A percentile compares a stretch with the other conserved stretches of the same genome.
Evolutionary conservation across 2,329 filamentous ascomycete species (phyloP).

Genomic region (Coccinonectria pachysandricola): DNA sequence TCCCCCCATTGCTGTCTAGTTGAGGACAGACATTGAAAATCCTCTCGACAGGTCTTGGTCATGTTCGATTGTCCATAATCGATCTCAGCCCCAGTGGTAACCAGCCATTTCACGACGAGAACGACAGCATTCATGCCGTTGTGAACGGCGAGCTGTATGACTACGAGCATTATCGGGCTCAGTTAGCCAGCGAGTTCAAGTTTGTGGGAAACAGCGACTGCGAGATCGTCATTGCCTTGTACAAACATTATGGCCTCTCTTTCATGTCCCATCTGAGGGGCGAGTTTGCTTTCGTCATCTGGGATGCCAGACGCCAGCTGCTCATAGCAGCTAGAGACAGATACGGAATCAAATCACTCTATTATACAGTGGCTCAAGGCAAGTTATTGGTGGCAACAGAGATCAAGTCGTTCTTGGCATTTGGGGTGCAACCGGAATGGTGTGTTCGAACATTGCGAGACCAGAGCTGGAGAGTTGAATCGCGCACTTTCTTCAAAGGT

Average conservation of each 20-base stretch:
- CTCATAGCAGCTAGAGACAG: conserved; percentile 2
- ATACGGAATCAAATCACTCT: conserved; percentile 4
- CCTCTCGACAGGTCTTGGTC: conserved; percentile 25
- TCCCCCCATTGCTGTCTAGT: neutral
- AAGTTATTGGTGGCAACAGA: conserved; percentile 36
- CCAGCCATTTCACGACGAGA: conserved; percentile 34
- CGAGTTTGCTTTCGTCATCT: conserved; percentile 4
- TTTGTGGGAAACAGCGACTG: conserved; percentile 6
- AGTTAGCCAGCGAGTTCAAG: conserved; percentile 3
- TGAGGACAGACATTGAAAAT: neutral
- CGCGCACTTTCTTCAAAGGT: conserved; percentile 38
- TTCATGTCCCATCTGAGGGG: conserved; percentile 4
- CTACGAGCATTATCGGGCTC: conserved; percentile 22
- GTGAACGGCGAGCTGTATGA: conserved; percentile 53
- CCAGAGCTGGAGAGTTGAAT: conserved; percentile 32
- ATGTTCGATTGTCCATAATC: conserved; percentile 42
- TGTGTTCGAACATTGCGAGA: conserved; percentile 35
- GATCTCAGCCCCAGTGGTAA: conserved; percentile 36
- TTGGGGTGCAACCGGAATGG: conserved; percentile 44
- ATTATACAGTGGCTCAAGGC: conserved; percentile 1
- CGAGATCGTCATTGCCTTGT: conserved; percentile 6
- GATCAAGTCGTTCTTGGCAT: conserved; percentile 40
- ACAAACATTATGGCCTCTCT: conserved; percentile 4
- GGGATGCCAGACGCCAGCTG: conserved; percentile 1
- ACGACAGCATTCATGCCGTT: conserved; percentile 39